Evolutionary conservation across 768 basidiomycete genomes (phyloP), one percentile per base, ranked within the genome.

Genomic region (Termitomyces titanicus): DNA sequence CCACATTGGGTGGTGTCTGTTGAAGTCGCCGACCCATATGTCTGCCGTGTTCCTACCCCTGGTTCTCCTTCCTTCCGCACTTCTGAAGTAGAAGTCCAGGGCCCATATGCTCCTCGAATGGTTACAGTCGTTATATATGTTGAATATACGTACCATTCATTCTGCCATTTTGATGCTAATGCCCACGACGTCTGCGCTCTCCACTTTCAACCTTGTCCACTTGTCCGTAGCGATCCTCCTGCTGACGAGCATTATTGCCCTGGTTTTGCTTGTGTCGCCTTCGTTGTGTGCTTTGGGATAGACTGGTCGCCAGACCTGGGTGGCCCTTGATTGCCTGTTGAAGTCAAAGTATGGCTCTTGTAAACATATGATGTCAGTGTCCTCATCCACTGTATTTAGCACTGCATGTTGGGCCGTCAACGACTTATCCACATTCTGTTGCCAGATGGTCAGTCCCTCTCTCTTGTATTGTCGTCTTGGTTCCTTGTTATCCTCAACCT

Each of bases 1-100:
- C 76, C 76, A 78, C 8, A 70, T n/a, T 0, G 68, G 72, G 61
- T 77, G 72, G 56, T 78, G 76, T 24, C 68, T 47, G 54, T 77
- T 76, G 64, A 76, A 78, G 59, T 78, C 71, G 0, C 78, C 71
- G 0, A 60, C 45, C 75, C 72, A 76, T 3, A 45, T 51, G 31
- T 46, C 43, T 5, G 27, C 27, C 5, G 2, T 12, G 7, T 31
- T 22, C 8, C 39, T 12, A 5, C 40, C 29, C 18, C 37, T 12
- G 7, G 37, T 22, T 5, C 24, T 9, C 31, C 38, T 42, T 13
- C 39, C 51, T 11, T 15, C 48, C 13, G 0, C 29, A 13, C 24
- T 29, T 5, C 12, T 6, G 6, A 61, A 40, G 53, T 52, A 64
- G 1, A 15, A 25, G 12, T 31, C 47, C 3, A 68, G 55, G 0